phyloP scores from a whole-genome alignment of 352 stramenopile species.

The Globisporangium perplexum region DNA sequence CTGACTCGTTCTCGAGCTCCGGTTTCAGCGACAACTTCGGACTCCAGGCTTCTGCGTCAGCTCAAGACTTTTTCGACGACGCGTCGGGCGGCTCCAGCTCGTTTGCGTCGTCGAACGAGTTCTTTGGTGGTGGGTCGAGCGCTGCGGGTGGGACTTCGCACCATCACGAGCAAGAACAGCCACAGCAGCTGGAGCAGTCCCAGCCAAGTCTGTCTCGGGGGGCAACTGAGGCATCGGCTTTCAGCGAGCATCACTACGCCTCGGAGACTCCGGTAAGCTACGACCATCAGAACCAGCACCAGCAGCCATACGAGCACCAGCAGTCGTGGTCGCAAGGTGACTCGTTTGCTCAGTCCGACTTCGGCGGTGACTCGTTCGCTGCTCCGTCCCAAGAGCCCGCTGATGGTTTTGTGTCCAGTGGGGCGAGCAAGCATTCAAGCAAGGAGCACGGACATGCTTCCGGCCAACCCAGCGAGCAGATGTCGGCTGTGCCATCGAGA shows the following conservation, averaged over 20 bases:
- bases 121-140: conserved; percentile 14
- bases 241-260: conserved; percentile 18
- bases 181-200: conserved; percentile 1
- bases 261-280: conserved; percentile 12
- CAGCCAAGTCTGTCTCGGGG: conserved; percentile 26
- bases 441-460: not conserved
- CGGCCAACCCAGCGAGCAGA: not conserved
- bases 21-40: conserved; percentile 9
- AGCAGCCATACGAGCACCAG: conserved; percentile 13
- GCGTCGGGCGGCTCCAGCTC: conserved; percentile 1
- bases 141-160: not conserved
- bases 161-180: conserved; percentile 16
- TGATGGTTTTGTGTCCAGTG: not conserved
- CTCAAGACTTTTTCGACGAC: conserved; percentile 11
- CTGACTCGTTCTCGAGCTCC: conserved; percentile 7
- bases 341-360: not conserved
- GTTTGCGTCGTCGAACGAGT: conserved; percentile 16
- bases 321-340: conserved; percentile 8
- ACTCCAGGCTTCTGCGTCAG: conserved; percentile 4
- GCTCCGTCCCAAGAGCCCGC: not conserved
- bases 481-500: not conserved
- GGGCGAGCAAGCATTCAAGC: not conserved
- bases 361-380: conserved; percentile 5
- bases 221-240: conserved; percentile 32
- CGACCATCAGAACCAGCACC: conserved; percentile 8